phyloP scores from a whole-genome alignment of 345 rosid species.

The Eucalyptus leucophloia region DNA sequence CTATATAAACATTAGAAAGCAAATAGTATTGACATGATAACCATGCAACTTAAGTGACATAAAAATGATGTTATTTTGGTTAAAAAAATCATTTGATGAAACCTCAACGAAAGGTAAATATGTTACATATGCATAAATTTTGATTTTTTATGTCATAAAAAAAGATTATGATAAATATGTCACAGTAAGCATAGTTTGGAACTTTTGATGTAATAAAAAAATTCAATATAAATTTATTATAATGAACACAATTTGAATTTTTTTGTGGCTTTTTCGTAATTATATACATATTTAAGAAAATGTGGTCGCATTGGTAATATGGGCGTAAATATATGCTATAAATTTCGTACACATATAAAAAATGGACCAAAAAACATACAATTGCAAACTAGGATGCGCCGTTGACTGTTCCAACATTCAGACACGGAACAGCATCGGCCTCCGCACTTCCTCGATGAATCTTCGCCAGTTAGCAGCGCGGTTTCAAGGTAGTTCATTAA shows the following conservation, averaged over 20 bases:
- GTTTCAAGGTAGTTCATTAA: not conserved
- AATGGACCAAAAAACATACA: not conserved
- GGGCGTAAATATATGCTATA: not conserved
- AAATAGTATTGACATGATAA: not conserved
- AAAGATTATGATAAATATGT: too few relatives aligned
- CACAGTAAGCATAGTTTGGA: not conserved
- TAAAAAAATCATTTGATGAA: not conserved
- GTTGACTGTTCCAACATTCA: not conserved
- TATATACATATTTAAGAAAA: not conserved
- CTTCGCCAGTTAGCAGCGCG: not conserved
- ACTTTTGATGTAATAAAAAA: too few relatives aligned
- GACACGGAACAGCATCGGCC: not conserved
- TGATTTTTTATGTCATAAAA: too few relatives aligned
- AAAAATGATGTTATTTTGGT: not conserved
- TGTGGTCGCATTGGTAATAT: not conserved
- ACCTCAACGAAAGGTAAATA: not conserved
- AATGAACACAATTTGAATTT: too few relatives aligned
- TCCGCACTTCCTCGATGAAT: not conserved
- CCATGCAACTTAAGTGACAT: not conserved
- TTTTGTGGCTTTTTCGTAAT: not conserved
- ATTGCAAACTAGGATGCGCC: not conserved
- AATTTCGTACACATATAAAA: not conserved
- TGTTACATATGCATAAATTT: not conserved
- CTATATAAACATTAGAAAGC: not conserved
- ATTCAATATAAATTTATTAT: too few relatives aligned